phyloP scores from a whole-genome alignment of 805 yeast species.

The Jamesozyma rosinii region DNA sequence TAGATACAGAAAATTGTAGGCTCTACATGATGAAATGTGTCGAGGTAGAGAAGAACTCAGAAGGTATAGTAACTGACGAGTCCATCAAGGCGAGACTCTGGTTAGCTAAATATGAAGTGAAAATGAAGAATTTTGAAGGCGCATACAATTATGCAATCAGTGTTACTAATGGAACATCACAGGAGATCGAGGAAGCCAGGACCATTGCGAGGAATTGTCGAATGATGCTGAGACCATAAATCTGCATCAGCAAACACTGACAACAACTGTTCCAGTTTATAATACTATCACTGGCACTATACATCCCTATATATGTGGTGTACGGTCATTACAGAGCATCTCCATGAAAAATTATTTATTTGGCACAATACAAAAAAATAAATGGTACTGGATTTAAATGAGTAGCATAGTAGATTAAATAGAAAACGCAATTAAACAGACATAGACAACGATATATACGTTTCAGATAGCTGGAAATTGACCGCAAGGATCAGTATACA shows the following conservation, averaged over 20 bases:
- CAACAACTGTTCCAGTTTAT: too few species aligned
- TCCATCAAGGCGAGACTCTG: constrained; percentile 75
- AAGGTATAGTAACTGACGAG: constrained; percentile 57
- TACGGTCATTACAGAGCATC: too few species aligned
- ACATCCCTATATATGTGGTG: too few species aligned
- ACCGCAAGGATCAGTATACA: too few species aligned
- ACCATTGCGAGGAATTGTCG: constrained; percentile 72
- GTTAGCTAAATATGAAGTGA: constrained; percentile 66
- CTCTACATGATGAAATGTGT: constrained; percentile 54
- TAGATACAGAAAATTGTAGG: constrained; percentile 45
- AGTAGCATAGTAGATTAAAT: too few species aligned
- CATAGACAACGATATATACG: too few species aligned
- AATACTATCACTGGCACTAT: too few species aligned
- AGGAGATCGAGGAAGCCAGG: constrained; percentile 83
- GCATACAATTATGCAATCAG: constrained; percentile 71
- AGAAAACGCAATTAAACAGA: too few species aligned
- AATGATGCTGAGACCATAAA: constrained; percentile 38
- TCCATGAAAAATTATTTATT: too few species aligned
- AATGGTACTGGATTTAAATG: not conserved
- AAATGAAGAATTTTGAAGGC: constrained; percentile 45
- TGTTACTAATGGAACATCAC: constrained; percentile 64
- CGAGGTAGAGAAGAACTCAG: constrained; percentile 47
- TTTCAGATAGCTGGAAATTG: too few species aligned
- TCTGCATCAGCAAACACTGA: too few species aligned
- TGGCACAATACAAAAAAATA: not conserved